Percentiles rank a stretch among this genome's conserved stretches.
Evolutionary conservation across 495 filamentous ascomycete genomes (phyloP).

Genomic region (Cetradonia linearis): DNA sequence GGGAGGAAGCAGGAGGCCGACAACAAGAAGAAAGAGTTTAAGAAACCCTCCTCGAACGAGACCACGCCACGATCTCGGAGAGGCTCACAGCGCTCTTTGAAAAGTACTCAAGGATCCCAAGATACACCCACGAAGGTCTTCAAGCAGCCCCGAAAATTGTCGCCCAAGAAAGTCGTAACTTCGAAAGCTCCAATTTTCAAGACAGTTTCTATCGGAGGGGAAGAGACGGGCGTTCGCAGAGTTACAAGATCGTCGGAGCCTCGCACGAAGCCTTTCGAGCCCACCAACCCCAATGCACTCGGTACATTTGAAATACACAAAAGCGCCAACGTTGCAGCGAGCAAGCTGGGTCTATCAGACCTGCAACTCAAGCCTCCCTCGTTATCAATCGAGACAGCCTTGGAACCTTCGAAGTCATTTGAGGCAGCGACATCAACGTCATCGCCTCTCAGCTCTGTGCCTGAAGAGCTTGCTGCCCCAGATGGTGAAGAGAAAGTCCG

Average conservation of each 20-base stretch:
- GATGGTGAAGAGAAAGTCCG: not conserved
- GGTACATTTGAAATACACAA: not conserved
- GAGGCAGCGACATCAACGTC: not conserved
- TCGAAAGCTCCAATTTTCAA: conserved; percentile 3
- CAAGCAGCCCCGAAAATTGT: conserved; percentile 6
- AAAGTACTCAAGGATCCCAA: conserved; percentile 4
- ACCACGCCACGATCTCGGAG: not conserved
- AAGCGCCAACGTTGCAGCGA: not conserved
- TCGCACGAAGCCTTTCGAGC: not conserved
- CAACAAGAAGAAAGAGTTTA: not conserved
- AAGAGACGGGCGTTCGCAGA: not conserved
- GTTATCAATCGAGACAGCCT: not conserved
- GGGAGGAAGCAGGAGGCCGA: not conserved
- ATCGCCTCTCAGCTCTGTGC: conserved; percentile 7
- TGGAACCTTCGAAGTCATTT: conserved; percentile 6
- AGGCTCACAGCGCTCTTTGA: conserved; percentile 7
- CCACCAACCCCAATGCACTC: not conserved
- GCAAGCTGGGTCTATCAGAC: conserved; percentile 8
- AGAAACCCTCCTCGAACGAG: not conserved
- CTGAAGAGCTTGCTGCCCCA: not conserved
- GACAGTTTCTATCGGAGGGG: not conserved
- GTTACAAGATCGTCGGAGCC: conserved; percentile 1
- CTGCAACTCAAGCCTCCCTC: not conserved
- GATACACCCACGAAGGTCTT: not conserved
- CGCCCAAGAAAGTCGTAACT: conserved; percentile 2